Evolutionary conservation across 495 filamentous ascomycete genomes (phyloP), one percentile per base, ranked within the genome.

Genomic region (Penicillium pancosmium): DNA sequence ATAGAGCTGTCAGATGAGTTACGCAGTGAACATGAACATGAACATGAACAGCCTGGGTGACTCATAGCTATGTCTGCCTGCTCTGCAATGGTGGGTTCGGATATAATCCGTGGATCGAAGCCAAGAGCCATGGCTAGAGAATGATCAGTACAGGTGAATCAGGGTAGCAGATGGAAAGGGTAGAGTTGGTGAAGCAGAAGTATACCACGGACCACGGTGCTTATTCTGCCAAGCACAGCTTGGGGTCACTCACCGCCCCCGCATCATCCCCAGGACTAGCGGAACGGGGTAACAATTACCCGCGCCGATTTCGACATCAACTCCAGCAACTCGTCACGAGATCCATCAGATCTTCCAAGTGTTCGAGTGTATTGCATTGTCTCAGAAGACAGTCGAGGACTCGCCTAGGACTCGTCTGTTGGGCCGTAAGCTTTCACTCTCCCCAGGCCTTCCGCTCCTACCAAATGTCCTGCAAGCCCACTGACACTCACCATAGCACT

Each of bases 1-100:
- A 48, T 3, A n/a, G 21, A 12, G 11, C 31, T 13, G 56, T 65
- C 65, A 57, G 60, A 48, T 67, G 58, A 60, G 54, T 51, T 52
- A 36, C 53, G 34, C 18, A 40, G 46, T 57, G 59, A 44, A 52
- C 54, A n/a, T n/a, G 36, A 38, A n/a, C 36, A 38, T 57, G 59
- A 44, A 52, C 54, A n/a, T n/a, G 36, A 38, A n/a, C 36, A 38
- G 52, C 43, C 63, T 54, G 12, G 48, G 53, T 62, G 63, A 65
- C 63, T 58, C 46, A 48, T 48, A n/a, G 21, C n/a, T 18, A 21
- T 2, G 27, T 31, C 27, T 31, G 27, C 8, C 27, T 31, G 27
- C 27, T 31, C 27, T 31, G 5, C 1, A 9, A 7, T 7, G 27
- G 27, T 31, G 27, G 27, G 2, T 8, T 31, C 27, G 27, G 27